Conservation (phyloP, 129 eudicot species). For the Centaurea solstitialis region DNA sequence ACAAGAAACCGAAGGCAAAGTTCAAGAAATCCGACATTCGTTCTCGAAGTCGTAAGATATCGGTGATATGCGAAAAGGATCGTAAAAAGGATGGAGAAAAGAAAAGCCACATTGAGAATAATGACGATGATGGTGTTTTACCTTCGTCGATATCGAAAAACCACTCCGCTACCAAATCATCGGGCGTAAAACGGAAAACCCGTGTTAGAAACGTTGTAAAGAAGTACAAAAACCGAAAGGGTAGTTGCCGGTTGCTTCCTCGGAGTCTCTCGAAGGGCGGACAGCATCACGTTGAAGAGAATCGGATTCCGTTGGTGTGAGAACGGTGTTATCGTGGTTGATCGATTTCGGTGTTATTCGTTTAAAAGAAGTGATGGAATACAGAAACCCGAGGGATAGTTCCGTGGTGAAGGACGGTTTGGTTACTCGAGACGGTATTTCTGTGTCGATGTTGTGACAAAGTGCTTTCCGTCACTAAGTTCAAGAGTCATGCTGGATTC, state of each 20-base stretch:
- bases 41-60: conserved; percentile 14
- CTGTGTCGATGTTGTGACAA: conserved; percentile 75
- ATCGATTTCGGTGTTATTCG: conserved; percentile 63
- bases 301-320: conserved; percentile 41
- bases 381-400: conserved; percentile 58
- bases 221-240: conserved; percentile 62
- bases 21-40: background rate
- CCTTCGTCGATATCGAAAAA: conserved; percentile 56
- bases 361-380: conserved; percentile 66
- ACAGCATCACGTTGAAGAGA: conserved; percentile 42
- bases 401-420: conserved; percentile 75
- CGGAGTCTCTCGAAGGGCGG: conserved; percentile 56
- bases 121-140: conserved; percentile 52
- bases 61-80: conserved; percentile 17
- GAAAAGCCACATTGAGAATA: conserved; percentile 30
- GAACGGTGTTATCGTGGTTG: conserved; percentile 88
- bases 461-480: conserved; percentile 65
- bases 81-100: conserved; percentile 18
- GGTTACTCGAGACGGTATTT: conserved; percentile 68
- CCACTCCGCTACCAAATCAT: conserved; percentile 20
- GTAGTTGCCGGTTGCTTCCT: conserved; percentile 81
- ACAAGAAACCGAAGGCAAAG: background rate
- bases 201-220: conserved; percentile 42
- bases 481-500: conserved; percentile 85
- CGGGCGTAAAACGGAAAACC: conserved; percentile 17